Evolutionary conservation across 176 grass and related monocot genomes (phyloP), one percentile per base, ranked within the genome.

Genomic region (Musa beccarii): DNA sequence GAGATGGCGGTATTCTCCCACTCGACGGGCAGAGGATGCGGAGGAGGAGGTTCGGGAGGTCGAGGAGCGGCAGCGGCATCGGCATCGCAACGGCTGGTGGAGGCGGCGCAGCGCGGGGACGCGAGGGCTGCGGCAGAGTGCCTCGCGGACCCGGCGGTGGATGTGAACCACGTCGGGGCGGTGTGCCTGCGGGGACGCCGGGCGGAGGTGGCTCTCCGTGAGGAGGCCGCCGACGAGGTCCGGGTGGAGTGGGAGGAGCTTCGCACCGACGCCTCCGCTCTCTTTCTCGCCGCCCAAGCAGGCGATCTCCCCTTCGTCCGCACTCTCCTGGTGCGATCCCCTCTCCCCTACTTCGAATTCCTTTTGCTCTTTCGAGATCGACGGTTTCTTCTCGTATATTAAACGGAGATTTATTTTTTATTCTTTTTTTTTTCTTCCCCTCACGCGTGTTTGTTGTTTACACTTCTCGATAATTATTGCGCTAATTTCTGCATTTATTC

Each of bases 281-380:
- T 99, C 83, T 99, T 99, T 82, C 91, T 99, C 56, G 91, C 96
- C 59, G 91, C 96, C 54, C 90, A 88, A 81, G 85, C 87, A 52
- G 89, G 96, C 25, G 8, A 69, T 17, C 29, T 69, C 29, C 66
- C 29, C 66, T 14, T 49, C 14, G 66, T 69, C 34, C 28, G 29
- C 29, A 17, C 15, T 14, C 34, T 69, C 28, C 29, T 69, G 26
- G 26, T 69, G 15, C 26, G 12, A 49, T 49, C 34, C n/a, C 66
- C 29, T 43, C 29, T 10, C 28, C 66, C 19, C 66, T 9, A 50
- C 29, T 17, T 43, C 34, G 34, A 43, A 12, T 69, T 49, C 26
- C 16, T 21, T 20, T 28, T 23, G 10, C 2, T 23, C 20, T 24
- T 20, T 63, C 9, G 20, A 21, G 34, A 43, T 43, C 20, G 2